Evolutionary conservation across 2,329 filamentous ascomycete genomes (phyloP).

Genomic region (Mollisiaceae sp.): DNA sequence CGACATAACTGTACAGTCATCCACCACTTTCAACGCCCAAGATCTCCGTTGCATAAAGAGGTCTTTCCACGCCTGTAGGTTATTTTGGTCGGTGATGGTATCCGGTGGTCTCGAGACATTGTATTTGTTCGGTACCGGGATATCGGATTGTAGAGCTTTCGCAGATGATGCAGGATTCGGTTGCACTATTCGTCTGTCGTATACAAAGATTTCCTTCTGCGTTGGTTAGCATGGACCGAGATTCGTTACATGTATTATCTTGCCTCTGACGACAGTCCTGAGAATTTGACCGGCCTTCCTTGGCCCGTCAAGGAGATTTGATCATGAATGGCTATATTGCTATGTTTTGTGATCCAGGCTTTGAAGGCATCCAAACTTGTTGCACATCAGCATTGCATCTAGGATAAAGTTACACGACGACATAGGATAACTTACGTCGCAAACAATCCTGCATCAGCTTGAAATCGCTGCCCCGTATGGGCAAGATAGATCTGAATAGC

Average conservation of each 20-base stretch:
- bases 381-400: slow-evolving; percentile 29
- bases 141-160: slow-evolving; percentile 52
- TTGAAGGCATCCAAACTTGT: slow-evolving; percentile 82
- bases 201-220: slow-evolving; percentile 88
- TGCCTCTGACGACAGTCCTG: slow-evolving; percentile 82
- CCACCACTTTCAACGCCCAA: slow-evolving; percentile 77
- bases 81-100: slow-evolving; percentile 77
- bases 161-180: slow-evolving; percentile 54
- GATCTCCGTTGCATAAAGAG: slow-evolving; percentile 80
- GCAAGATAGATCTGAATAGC: slow-evolving; percentile 89
- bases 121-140: slow-evolving; percentile 59
- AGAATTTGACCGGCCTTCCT: slow-evolving; percentile 57
- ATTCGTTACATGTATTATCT: slow-evolving; percentile 25
- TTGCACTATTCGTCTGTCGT: slow-evolving; percentile 79
- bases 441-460: slow-evolving; percentile 77
- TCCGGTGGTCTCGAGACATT: slow-evolving; percentile 75
- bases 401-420: neutral
- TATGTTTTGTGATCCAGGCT: slow-evolving; percentile 77
- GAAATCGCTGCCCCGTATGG: slow-evolving; percentile 87
- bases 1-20: slow-evolving; percentile 71
- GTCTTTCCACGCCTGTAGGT: slow-evolving; percentile 85
- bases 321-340: slow-evolving; percentile 74
- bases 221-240: slow-evolving; percentile 29
- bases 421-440: slow-evolving; percentile 62
- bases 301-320: slow-evolving; percentile 87